These are phyloP conservation scores for Ceratobasidium sp. DNA, from an alignment of 1,284 basidiomycete genomes.

Conservation along the genomic window DNA sequence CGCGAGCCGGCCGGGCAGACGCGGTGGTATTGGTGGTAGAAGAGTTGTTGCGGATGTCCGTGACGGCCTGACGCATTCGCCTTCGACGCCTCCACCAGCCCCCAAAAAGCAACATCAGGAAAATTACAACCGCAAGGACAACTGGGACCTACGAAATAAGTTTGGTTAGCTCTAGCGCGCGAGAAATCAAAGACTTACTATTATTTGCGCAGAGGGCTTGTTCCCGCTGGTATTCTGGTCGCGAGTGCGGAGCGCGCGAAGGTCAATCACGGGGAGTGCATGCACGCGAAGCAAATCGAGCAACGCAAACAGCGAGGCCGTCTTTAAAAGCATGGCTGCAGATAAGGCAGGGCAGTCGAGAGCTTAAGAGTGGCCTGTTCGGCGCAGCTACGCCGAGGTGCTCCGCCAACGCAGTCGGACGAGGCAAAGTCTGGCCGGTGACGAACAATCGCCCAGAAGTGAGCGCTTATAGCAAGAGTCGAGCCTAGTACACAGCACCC, in stretches of 20 bases:
- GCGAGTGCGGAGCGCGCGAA: constrained; percentile 21
- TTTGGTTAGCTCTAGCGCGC: constrained; percentile 13
- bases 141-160: constrained; percentile 20
- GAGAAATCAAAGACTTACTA: constrained; percentile 1
- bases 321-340: constrained; percentile 1
- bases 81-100: constrained; percentile 39
- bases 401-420: neutral
- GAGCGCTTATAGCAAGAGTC: neutral
- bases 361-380: neutral
- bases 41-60: constrained; percentile 21
- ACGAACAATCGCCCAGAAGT: neutral
- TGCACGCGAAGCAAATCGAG: neutral
- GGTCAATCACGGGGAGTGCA: neutral
- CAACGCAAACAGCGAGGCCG: neutral
- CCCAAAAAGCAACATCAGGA: neutral
- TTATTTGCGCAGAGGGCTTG: constrained; percentile 9
- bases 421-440: neutral
- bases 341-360: neutral
- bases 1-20: neutral
- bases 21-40: neutral
- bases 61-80: constrained; percentile 11
- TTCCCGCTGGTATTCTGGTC: neutral
- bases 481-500: constrained; percentile 2
- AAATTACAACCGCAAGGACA: constrained; percentile 18
- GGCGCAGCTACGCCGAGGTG: constrained; percentile 13